Conservation (phyloP, 2,329 filamentous ascomycete genomes). For the Scleromitrula shiraiana region DNA sequence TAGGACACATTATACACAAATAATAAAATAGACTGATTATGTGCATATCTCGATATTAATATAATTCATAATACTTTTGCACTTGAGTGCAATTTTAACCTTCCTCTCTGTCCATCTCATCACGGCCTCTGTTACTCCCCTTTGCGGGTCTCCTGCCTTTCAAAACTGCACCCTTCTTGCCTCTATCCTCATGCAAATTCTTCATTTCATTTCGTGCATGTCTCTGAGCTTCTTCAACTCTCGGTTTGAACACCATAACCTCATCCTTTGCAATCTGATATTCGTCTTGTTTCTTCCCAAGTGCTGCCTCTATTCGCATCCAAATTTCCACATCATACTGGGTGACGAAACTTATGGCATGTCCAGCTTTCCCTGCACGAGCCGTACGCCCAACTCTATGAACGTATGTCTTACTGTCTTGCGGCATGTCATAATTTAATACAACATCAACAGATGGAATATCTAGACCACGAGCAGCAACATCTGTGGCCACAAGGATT, state of each 20-base stretch:
- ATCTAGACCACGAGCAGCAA: slow-evolving; percentile 87
- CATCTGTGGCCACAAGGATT: slow-evolving; percentile 87
- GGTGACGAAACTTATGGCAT: slow-evolving; percentile 73
- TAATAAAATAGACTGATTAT: too few relatives aligned
- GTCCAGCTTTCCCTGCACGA: slow-evolving; percentile 75
- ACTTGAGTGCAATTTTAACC: slow-evolving; percentile 17
- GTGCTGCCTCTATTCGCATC: slow-evolving; percentile 70
- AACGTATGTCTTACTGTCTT: slow-evolving; percentile 83
- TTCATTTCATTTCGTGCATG: slow-evolving; percentile 77
- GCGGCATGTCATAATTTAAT: slow-evolving; percentile 76
- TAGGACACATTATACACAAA: too few relatives aligned
- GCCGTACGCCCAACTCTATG: slow-evolving; percentile 85
- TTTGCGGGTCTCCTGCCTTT: slow-evolving; percentile 42
- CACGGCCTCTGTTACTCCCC: slow-evolving; percentile 42
- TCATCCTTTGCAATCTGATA: slow-evolving; percentile 70
- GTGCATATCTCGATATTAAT: not conserved
- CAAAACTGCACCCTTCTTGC: slow-evolving; percentile 37
- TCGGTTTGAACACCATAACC: slow-evolving; percentile 69
- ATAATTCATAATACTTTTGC: not conserved
- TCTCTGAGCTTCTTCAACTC: slow-evolving; percentile 77
- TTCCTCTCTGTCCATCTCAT: slow-evolving; percentile 35
- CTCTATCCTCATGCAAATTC: slow-evolving; percentile 61
- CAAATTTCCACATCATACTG: slow-evolving; percentile 83
- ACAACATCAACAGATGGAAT: slow-evolving; percentile 88
- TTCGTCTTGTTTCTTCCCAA: slow-evolving; percentile 68